Evolutionary conservation across 2,329 filamentous ascomycete species (phyloP).

Genomic region (Zasmidium angulare): DNA sequence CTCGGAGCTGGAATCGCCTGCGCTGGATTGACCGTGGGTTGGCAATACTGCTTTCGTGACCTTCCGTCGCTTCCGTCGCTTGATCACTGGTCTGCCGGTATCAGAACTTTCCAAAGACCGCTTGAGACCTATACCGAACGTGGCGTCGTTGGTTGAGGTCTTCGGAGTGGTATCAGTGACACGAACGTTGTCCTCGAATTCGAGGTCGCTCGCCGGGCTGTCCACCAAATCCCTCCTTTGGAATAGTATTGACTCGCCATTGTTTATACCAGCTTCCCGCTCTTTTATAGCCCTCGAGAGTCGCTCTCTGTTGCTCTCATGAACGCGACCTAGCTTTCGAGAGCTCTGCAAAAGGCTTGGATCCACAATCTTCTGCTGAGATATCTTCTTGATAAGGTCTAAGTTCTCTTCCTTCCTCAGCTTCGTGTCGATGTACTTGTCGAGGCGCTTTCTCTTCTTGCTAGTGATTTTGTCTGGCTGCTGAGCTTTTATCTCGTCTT

Average conservation of each 20-base stretch:
- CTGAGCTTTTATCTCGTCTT: conserved; percentile 54
- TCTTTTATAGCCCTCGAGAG: conserved; percentile 64
- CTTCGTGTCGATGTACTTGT: conserved; percentile 82
- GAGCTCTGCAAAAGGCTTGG: conserved; percentile 78
- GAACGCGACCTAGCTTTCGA: conserved; percentile 70
- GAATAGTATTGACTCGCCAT: conserved; percentile 56
- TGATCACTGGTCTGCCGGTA: conserved; percentile 76
- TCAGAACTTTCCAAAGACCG: conserved; percentile 78
- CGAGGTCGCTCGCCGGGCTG: neutral
- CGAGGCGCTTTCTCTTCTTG: conserved; percentile 67
- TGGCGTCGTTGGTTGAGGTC: neutral
- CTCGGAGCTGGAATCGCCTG: neutral
- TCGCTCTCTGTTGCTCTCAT: conserved; percentile 70
- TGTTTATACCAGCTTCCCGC: conserved; percentile 60
- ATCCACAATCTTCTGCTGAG: conserved; percentile 69
- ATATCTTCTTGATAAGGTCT: conserved; percentile 78
- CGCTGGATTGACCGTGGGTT: neutral
- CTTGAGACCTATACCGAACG: conserved; percentile 77
- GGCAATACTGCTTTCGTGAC: conserved; percentile 14
- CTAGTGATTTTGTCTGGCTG: conserved; percentile 56
- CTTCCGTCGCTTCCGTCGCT: conserved; percentile 67
- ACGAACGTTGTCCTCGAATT: neutral
- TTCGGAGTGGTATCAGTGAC: neutral
- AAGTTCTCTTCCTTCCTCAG: conserved; percentile 90
- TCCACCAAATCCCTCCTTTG: conserved; percentile 26